Evolutionary conservation across 768 basidiomycete species (phyloP).

Genomic region (Hygrocybe punicea): DNA sequence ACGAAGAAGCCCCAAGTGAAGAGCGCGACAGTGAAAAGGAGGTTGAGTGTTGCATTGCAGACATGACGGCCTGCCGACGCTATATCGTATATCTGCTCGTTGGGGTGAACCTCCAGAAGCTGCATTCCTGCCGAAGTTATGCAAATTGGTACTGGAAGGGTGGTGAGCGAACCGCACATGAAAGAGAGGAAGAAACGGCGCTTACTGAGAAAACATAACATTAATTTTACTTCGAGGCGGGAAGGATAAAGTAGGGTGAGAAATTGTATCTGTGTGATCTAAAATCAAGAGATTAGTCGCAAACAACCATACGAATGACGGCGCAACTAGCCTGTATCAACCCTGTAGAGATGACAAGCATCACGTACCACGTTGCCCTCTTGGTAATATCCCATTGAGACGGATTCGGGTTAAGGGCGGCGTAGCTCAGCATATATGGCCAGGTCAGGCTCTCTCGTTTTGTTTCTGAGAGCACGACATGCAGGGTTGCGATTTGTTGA

Average conservation of each 20-base stretch:
- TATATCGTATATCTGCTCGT: constrained; percentile 43
- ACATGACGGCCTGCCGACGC: constrained; percentile 83
- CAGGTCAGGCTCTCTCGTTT: constrained; percentile 65
- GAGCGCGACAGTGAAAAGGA: constrained; percentile 87
- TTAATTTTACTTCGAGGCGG: constrained; percentile 77
- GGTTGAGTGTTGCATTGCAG: constrained; percentile 93
- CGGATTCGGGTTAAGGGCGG: constrained; percentile 55
- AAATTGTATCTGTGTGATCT: constrained; percentile 98
- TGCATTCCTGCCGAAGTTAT: constrained; percentile 80
- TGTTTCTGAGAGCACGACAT: constrained; percentile 63
- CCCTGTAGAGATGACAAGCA: constrained; percentile 82
- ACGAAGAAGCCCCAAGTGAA: constrained; percentile 91
- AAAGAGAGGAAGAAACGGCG: constrained; percentile 10
- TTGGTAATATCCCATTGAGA: constrained; percentile 62
- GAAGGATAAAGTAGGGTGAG: constrained; percentile 94
- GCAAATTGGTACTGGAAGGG: constrained; percentile 68
- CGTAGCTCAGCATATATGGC: constrained; percentile 96
- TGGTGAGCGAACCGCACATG: neutral
- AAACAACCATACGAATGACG: neutral
- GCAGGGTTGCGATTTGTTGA: constrained; percentile 71
- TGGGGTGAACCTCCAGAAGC: constrained; percentile 64
- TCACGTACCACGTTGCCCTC: constrained; percentile 75
- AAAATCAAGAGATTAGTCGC: neutral
- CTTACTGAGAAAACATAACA: constrained; percentile 77
- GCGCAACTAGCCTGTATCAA: constrained; percentile 70